Evolutionary conservation across 148 eudicot genomes (phyloP).

Genomic region (Chenopodium berlandieri): DNA sequence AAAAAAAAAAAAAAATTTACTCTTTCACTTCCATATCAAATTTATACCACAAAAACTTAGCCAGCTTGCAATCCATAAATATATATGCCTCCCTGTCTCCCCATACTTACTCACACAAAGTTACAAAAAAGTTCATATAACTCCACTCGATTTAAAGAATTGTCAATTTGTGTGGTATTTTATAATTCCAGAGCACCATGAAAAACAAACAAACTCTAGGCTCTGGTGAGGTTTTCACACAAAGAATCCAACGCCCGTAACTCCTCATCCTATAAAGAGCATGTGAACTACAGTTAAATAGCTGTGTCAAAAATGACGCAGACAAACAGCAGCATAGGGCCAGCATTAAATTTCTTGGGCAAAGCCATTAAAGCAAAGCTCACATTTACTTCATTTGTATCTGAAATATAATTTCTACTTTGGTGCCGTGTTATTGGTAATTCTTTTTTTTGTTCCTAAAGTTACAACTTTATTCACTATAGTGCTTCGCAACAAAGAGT

Average conservation of each 20-base stretch:
- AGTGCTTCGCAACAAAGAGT: no score
- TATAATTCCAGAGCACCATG: neutral
- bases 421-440: no score
- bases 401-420: no score
- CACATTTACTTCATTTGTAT: neutral
- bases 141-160: neutral
- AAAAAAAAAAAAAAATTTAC: neutral
- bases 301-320: neutral
- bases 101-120: neutral
- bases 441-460: no score
- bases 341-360: neutral
- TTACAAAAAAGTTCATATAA: neutral
- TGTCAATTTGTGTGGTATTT: neutral
- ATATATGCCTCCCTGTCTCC: neutral
- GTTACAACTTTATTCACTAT: no score
- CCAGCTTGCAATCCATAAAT: neutral
- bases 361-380: neutral
- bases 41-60: neutral
- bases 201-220: neutral
- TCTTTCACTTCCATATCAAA: neutral
- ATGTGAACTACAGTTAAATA: neutral
- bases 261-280: neutral
- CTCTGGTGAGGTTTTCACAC: neutral
- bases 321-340: neutral
- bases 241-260: neutral